Base-by-base conservation (phyloP, 2,329 filamentous ascomycete genomes). In the Pestalotiopsis fici region DNA sequence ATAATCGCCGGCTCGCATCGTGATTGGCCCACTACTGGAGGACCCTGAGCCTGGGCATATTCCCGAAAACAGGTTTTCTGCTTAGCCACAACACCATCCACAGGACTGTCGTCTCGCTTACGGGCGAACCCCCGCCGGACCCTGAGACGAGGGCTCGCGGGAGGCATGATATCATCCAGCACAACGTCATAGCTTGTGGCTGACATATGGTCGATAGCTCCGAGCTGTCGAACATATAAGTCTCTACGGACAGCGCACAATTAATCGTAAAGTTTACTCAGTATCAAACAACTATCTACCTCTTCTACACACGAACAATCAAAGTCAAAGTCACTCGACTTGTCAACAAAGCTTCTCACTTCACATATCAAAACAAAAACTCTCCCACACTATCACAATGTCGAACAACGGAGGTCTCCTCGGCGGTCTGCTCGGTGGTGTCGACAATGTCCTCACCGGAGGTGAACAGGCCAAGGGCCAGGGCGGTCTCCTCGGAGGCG, bases 391-490 rank as follows among this genome's bases (percentile, higher is more conserved):
- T 4, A 64, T 69, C 68, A 69, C 57, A 64, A 77, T 77, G 76
- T 78, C 76, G n/a, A 74, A 75, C 72, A 55, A 55, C 31, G 75
- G 75, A 66, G 76, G 76, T 67, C 76, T 78, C 63, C 75, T 78
- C 65, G 76, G 76, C 64, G 75, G 75, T 63, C 61, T 78, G 47
- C 70, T 75, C 25, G 75, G 76, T 47, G 74, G 76, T 35, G 67
- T 78, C 35, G 76, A 78, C 74, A 78, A 77, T 64, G 71, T 78
- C 61, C 72, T 78, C 37, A 78, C 76, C 21, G 76, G 76, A 63
- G 76, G 76, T 59, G 76, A 78, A 54, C 71, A 77, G 68, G 74
- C 75, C 25, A 71, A 77, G 2, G 75, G 75, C 62, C 76, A 78
- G 64, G 76, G 76, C 35, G 76, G 76, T 39, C 75, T 78, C 3